Evolutionary conservation across 2,329 filamentous ascomycete species (phyloP).

Genomic region (Trichoderma semiorbis): DNA sequence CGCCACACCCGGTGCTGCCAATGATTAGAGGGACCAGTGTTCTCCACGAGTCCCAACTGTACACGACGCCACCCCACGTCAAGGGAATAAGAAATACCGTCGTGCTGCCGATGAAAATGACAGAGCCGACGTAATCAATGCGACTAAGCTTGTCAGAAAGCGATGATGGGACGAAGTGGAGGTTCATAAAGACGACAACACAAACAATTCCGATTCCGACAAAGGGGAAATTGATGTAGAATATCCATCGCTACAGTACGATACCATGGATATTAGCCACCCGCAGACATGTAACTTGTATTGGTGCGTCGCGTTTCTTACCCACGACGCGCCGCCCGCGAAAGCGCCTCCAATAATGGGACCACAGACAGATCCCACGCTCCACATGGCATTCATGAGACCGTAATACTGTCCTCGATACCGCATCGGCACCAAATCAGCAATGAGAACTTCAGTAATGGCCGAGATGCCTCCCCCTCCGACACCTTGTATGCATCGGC

Average conservation of each 20-base stretch:
- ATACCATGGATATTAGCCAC: neutral
- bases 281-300: neutral
- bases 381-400: neutral
- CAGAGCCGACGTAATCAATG: neutral
- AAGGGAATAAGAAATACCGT: neutral
- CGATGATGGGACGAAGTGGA: neutral
- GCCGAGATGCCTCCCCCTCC: neutral
- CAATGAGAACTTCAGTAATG: neutral
- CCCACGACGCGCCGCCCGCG: neutral
- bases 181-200: neutral
- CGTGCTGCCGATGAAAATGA: neutral
- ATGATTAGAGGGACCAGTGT: neutral
- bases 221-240: neutral
- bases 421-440: neutral
- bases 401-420: neutral
- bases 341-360: neutral
- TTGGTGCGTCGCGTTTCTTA: neutral
- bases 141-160: neutral
- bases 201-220: neutral
- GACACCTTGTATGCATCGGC: neutral
- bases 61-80: neutral
- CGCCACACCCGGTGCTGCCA: neutral
- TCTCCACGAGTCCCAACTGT: neutral
- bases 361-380: neutral
- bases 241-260: neutral